Evolutionary conservation across 768 basidiomycete species (phyloP), one percentile per base, ranked within the genome.

Genomic region (Russula brevipes): DNA sequence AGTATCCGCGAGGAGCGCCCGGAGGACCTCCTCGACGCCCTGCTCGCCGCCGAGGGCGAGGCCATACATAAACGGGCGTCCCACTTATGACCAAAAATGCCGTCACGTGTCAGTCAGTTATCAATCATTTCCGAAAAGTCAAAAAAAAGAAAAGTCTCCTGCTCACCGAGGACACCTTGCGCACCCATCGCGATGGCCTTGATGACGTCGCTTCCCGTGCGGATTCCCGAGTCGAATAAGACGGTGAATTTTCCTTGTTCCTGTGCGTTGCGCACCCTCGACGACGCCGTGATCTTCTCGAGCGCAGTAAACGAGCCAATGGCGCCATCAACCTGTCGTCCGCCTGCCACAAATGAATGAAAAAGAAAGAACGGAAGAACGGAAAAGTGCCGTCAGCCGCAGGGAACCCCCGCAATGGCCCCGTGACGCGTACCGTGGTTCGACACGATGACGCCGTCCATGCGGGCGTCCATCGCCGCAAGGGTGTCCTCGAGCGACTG

Each of bases 101-200:
- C 35, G 17, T 38, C 16, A 11, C 35, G 19, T 35, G 19, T 54
- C 5, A 52, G 17, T 19, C n/a, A 53, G 17, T 19, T n/a, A 17
- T 12, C 10, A 36, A 53, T 16, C 4, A 19, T 3, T 6, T 17
- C 8, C 46, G 7, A 39, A n/a, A 24, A 24, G 24, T 24, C 1
- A 24, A 24, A 24, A 24, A 24, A 24, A 24, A 24, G 24, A 24
- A 52, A 17, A 5, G 10, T 4, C 4, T n/a, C 12, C 39, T 16
- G 80, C 88, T 68, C 67, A 91, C 85, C 77, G 19, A 94, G 72
- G 16, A 94, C 85, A 8, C 78, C 91, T 68, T 94, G 87, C 8
- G 94, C 93, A 46, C 94, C 92, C 0, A 95, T 78, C 1, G 91
- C 91, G 35, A 94, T 74, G 0, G 94, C 93, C 73, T 91, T 90